These are phyloP conservation scores for Climacium dendroides DNA, from an alignment of 225 moss, liverwort and hornwort genomes.

Conservation along the genomic window DNA sequence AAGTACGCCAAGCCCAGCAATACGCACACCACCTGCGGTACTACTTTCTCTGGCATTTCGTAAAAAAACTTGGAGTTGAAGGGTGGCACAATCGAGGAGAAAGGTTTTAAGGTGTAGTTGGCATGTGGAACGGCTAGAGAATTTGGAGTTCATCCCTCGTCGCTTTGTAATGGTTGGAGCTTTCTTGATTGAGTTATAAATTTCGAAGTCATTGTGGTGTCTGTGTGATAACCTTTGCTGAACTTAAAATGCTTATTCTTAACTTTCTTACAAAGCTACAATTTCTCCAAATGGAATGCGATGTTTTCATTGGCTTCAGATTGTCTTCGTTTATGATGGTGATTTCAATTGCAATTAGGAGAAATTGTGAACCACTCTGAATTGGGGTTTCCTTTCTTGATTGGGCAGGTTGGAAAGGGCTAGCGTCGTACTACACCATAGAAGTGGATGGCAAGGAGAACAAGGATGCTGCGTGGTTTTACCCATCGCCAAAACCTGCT, in stretches of 20 bases:
- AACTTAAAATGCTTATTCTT: not conserved
- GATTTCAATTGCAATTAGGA: not conserved
- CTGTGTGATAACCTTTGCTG: not conserved
- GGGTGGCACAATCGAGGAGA: not conserved
- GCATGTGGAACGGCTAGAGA: not conserved
- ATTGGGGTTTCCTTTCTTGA: not conserved
- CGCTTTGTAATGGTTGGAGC: not conserved
- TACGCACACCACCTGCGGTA: conserved; percentile 49
- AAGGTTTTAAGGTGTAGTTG: not conserved
- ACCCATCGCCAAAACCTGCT: conserved; percentile 54
- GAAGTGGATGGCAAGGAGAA: conserved; percentile 77
- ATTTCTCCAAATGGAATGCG: not conserved
- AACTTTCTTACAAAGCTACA: not conserved
- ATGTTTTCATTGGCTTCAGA: not conserved
- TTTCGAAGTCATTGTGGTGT: not conserved
- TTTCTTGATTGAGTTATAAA: not conserved
- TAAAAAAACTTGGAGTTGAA: not conserved
- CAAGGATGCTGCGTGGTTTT: conserved; percentile 81
- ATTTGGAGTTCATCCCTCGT: not conserved
- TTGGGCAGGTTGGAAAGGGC: conserved; percentile 51
- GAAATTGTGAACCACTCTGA: not conserved
- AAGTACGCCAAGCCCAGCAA: conserved; percentile 54
- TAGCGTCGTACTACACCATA: conserved; percentile 57
- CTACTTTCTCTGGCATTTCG: not conserved
- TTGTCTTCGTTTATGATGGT: not conserved